Percentiles rank a stretch among this genome's conserved stretches.
These are phyloP conservation scores for Plasmodium adleri DNA, from an alignment of 169 alveolate genomes.

Conservation along the genomic window DNA sequence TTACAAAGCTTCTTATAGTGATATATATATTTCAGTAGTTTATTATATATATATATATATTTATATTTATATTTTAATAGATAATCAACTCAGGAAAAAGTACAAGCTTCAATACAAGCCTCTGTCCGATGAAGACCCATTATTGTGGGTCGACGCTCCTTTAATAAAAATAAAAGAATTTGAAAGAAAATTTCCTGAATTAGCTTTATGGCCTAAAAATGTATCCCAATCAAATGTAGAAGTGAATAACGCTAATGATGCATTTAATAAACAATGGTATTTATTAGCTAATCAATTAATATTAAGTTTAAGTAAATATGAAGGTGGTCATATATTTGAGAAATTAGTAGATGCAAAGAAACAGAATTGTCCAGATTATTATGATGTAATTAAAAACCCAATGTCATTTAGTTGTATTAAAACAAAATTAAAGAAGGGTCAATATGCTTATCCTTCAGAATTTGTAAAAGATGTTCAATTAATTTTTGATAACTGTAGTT, in stretches of 20 bases:
- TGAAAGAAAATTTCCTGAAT: conserved; percentile 87
- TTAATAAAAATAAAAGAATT: conserved; percentile 87
- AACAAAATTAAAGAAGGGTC: conserved; percentile 85
- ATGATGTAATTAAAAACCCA: conserved; percentile 90
- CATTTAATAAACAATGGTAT: conserved; percentile 89
- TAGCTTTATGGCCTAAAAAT: conserved; percentile 89
- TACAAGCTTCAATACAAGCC: conserved; percentile 88
- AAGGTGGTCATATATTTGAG: conserved; percentile 93
- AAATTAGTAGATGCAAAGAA: conserved; percentile 92
- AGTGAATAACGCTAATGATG: conserved; percentile 79
- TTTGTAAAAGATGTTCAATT: conserved; percentile 89
- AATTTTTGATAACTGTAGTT: conserved; percentile 88
- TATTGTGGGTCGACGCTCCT: conserved; percentile 90
- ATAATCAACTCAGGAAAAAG: conserved; percentile 55
- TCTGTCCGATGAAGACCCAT: conserved; percentile 84
- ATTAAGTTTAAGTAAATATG: conserved; percentile 86
- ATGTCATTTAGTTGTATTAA: conserved; percentile 90
- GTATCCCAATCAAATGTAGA: conserved; percentile 79
- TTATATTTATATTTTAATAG: not conserved
- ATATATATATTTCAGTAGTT: no score
- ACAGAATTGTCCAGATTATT: conserved; percentile 92
- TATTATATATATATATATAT: no score
- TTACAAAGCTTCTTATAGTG: no score
- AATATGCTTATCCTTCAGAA: conserved; percentile 86
- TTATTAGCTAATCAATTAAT: conserved; percentile 81